Conservation (phyloP, 163 green algal species). For the Picocystis sp. region DNA sequence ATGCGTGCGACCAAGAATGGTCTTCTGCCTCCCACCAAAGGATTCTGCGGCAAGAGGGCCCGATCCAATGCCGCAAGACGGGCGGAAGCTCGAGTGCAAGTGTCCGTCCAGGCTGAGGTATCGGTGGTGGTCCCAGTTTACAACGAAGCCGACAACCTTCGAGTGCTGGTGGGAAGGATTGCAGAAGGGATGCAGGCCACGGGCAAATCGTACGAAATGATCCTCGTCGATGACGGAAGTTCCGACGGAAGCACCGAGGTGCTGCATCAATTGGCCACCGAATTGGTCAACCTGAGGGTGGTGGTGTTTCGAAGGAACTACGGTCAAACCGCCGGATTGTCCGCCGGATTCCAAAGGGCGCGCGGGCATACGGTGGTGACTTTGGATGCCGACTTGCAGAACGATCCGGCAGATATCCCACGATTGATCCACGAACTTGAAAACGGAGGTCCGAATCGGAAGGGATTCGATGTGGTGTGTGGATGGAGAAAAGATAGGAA, state of each 20-base stretch:
- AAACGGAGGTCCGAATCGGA: conserved; percentile 10
- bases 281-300: conserved; percentile 13
- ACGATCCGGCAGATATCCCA: conserved; percentile 21
- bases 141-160: conserved; percentile 20
- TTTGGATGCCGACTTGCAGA: conserved; percentile 22
- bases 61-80: too few species aligned
- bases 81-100: too few species aligned
- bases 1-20: too few species aligned
- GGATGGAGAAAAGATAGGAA: conserved; percentile 19
- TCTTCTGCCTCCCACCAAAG: too few species aligned
- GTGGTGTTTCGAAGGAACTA: conserved; percentile 24
- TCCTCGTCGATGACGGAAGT: conserved; percentile 22
- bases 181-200: conserved; percentile 11
- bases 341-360: conserved; percentile 18
- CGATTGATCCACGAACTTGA: conserved; percentile 18
- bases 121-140: conserved; percentile 23
- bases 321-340: conserved; percentile 22
- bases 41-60: too few species aligned
- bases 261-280: conserved; percentile 14
- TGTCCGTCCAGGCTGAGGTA: conserved; percentile 1
- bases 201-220: conserved; percentile 19
- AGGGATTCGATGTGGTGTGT: conserved; percentile 24
- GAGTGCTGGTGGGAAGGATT: conserved; percentile 17
- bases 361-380: conserved; percentile 20
- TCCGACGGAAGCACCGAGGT: conserved; percentile 13